Conservation (phyloP, 176 grass and related monocot species). For the Lolium perenne region DNA sequence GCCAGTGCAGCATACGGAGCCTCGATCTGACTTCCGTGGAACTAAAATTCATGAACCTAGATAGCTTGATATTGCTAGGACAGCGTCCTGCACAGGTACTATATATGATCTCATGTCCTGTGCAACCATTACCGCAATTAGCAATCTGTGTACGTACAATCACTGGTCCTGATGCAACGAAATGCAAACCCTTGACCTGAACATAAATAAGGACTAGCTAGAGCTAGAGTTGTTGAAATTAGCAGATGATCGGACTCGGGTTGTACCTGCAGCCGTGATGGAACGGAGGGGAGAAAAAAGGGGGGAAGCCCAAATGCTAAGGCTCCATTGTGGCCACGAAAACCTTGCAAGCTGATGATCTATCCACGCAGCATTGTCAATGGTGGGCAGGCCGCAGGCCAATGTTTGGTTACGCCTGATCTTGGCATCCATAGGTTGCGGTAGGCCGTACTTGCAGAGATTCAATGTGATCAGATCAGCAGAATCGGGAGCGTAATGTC, state of each 20-base stretch:
- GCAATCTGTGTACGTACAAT: not conserved
- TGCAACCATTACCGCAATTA: not conserved
- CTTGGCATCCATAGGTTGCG: not conserved
- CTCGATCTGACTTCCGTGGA: not conserved
- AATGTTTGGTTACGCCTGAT: not conserved
- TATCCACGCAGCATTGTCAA: conserved; percentile 27
- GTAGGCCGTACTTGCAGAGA: not conserved
- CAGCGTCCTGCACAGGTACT: not conserved
- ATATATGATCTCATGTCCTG: not conserved
- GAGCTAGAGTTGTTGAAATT: not conserved
- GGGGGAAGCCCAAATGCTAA: not conserved
- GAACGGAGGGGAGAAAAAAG: not conserved
- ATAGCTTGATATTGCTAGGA: not conserved
- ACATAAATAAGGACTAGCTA: not conserved
- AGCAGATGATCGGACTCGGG: not conserved
- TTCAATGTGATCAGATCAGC: not conserved
- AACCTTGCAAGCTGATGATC: conserved; percentile 13
- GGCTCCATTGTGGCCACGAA: conserved; percentile 33
- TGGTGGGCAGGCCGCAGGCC: conserved; percentile 12
- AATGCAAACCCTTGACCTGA: not conserved
- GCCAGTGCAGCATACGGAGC: not conserved
- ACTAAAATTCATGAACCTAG: conserved; percentile 4
- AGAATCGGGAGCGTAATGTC: not conserved
- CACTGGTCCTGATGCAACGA: not conserved
- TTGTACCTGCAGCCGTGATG: conserved; percentile 39